phyloP scores from a whole-genome alignment of 2,329 filamentous ascomycete genomes.

The Cryphonectria carpinicola region DNA sequence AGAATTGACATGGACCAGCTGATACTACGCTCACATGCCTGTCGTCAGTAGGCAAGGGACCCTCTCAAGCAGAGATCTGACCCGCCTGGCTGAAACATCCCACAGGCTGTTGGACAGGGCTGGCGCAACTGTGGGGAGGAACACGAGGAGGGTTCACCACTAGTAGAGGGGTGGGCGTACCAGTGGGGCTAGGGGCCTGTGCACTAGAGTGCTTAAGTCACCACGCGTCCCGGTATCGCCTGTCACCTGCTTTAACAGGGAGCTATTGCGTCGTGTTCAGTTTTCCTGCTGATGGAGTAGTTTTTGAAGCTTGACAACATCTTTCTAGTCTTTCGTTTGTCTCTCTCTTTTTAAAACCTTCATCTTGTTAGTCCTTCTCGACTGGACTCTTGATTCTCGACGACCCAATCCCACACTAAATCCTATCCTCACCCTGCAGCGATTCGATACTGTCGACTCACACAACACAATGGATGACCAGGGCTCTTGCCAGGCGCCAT shows the following conservation, averaged over 20 bases:
- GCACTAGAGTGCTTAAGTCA: not conserved
- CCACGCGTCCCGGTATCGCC: slow-evolving; percentile 1
- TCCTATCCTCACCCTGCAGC: not conserved
- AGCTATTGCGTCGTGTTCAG: slow-evolving; percentile 17
- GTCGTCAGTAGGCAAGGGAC: not conserved
- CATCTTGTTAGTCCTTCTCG: not conserved
- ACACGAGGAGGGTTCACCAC: not conserved
- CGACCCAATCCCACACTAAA: not conserved
- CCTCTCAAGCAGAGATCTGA: not conserved
- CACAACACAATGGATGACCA: slow-evolving; percentile 30
- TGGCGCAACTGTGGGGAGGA: not conserved
- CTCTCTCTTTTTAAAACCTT: not conserved
- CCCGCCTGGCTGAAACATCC: slow-evolving; percentile 13
- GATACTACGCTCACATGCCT: not conserved
- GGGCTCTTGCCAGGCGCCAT: slow-evolving; percentile 35
- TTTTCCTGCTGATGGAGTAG: slow-evolving; percentile 19
- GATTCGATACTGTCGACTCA: slow-evolving; percentile 30
- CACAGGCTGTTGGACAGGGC: slow-evolving; percentile 2
- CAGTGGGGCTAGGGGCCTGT: slow-evolving; percentile 17
- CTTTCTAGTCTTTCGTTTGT: slow-evolving; percentile 12
- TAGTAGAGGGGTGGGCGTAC: not conserved
- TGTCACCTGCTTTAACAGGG: slow-evolving; percentile 17
- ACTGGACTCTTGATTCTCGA: not conserved
- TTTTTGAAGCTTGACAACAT: not conserved
- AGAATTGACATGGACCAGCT: slow-evolving; percentile 7